phyloP scores from a whole-genome alignment of 2,329 filamentous ascomycete species.

The Rutstroemia sydowiana region DNA sequence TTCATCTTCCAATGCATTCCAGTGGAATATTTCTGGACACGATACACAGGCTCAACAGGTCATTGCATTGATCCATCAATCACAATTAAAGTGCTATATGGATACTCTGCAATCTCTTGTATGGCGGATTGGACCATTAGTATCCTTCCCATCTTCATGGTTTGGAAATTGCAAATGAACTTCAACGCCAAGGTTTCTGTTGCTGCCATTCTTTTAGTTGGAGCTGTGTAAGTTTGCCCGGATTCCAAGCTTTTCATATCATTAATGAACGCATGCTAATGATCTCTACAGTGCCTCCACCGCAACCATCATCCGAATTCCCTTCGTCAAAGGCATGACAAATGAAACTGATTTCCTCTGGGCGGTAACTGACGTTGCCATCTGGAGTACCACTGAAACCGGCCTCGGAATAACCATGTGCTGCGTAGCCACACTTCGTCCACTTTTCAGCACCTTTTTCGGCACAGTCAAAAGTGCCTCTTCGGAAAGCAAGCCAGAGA shows the following conservation, averaged over 20 bases:
- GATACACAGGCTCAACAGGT: conserved; percentile 25
- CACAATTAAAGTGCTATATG: conserved; percentile 20
- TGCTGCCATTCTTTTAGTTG: conserved; percentile 27
- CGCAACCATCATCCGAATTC: conserved; percentile 38
- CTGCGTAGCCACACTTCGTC: conserved; percentile 35
- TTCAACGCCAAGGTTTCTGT: conserved; percentile 29
- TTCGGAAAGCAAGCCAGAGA: too few species aligned
- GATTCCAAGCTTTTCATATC: neutral
- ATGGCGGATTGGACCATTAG: conserved; percentile 26
- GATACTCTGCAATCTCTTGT: conserved; percentile 23
- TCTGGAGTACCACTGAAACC: conserved; percentile 38
- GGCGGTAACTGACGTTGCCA: conserved; percentile 35
- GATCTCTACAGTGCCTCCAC: conserved; percentile 31
- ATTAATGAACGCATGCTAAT: neutral
- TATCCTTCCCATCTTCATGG: conserved; percentile 25
- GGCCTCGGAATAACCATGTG: conserved; percentile 36
- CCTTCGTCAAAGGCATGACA: conserved; percentile 33
- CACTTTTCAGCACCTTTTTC: conserved; percentile 27
- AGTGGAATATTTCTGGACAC: conserved; percentile 31
- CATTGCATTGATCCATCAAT: conserved; percentile 25
- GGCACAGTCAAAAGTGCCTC: too few species aligned
- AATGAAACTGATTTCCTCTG: conserved; percentile 33
- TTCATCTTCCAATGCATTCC: conserved; percentile 23
- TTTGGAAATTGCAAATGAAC: conserved; percentile 26
- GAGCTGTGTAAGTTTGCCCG: conserved; percentile 32